phyloP scores from a whole-genome alignment of 148 eudicot species.

The Tetragonia tetragonoides region DNA sequence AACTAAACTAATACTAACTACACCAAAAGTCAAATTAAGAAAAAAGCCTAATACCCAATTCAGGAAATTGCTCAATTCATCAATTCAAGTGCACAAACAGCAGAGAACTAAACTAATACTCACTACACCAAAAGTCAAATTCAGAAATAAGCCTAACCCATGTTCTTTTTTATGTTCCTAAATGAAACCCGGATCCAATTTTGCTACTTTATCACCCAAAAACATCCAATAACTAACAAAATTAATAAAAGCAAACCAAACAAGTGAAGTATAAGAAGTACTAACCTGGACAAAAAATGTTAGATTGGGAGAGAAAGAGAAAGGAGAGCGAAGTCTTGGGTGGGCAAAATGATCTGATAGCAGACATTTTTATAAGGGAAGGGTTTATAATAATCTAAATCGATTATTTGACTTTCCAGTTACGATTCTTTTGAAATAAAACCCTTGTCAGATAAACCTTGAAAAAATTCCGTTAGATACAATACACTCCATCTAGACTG shows the following conservation, averaged over 20 bases:
- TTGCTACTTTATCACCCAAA: neutral
- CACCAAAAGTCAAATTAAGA: neutral
- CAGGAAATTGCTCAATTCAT: no score
- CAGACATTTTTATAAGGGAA: no score
- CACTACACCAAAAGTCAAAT: neutral
- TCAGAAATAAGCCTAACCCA: neutral
- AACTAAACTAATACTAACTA: neutral
- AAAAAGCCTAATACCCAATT: neutral
- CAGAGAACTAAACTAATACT: neutral
- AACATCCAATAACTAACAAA: no score
- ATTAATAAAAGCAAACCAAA: neutral
- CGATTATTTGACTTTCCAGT: no score
- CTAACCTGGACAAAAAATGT: neutral
- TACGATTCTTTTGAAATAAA: no score
- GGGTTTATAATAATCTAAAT: no score
- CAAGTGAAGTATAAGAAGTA: neutral
- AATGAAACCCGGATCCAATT: neutral
- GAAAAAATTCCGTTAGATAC: no score
- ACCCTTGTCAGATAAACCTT: no score
- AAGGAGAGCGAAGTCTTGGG: neutral
- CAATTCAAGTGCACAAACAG: no score
- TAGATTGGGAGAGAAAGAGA: neutral
- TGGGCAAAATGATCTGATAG: neutral
- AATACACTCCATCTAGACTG: no score
- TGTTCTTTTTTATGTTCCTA: neutral